A percentile compares a stretch with the other conserved stretches of the same genome.
These are phyloP conservation scores for Ogataea zsoltii DNA, from an alignment of 805 yeast genomes.

Conservation along the genomic window DNA sequence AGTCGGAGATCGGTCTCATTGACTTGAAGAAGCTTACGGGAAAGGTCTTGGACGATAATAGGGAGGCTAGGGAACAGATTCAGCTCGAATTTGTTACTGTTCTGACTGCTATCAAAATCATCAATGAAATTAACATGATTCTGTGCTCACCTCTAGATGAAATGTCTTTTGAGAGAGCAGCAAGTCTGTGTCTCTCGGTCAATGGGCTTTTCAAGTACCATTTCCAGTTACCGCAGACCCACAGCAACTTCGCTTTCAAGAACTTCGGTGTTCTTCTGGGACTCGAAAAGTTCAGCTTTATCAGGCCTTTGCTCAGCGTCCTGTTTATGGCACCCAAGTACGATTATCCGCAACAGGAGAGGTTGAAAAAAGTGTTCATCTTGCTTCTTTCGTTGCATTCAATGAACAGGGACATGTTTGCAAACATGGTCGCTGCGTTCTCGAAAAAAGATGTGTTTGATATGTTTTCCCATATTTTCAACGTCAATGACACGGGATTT, in stretches of 20 bases:
- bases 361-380: conserved; percentile 22
- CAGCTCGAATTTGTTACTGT: conserved; percentile 31
- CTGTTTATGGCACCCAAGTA: conserved; percentile 15
- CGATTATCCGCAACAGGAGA: conserved; percentile 20
- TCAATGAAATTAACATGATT: conserved; percentile 16
- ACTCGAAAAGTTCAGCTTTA: conserved; percentile 8
- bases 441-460: conserved; percentile 10
- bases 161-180: conserved; percentile 17
- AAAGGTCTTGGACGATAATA: conserved; percentile 2
- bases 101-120: conserved; percentile 22
- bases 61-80: conserved; percentile 10
- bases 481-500: neutral
- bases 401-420: conserved; percentile 20
- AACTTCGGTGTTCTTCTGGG: conserved; percentile 27
- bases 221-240: conserved; percentile 27
- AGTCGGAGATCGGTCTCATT: conserved; percentile 2
- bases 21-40: conserved; percentile 6
- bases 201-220: conserved; percentile 27
- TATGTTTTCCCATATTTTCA: conserved; percentile 13
- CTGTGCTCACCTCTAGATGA: conserved; percentile 11
- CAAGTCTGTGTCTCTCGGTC: conserved; percentile 16
- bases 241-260: conserved; percentile 28
- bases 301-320: conserved; percentile 15
- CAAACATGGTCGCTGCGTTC: conserved; percentile 12
- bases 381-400: conserved; percentile 26